Conservation (phyloP, 179 eudicot species). For the Sideroxylon spinosum region DNA sequence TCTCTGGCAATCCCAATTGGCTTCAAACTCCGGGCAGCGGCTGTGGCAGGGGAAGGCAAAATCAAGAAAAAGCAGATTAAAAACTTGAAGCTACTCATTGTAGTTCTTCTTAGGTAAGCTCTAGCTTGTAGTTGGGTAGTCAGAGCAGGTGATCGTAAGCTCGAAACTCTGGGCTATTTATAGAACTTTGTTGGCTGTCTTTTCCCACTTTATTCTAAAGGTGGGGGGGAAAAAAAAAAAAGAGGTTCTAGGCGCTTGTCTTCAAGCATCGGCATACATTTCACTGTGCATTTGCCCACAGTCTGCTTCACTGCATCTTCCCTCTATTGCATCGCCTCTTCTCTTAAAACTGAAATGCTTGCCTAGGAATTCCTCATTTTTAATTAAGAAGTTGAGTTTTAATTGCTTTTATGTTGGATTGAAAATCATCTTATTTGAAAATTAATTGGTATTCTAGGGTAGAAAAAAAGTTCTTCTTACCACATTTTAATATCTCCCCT, state of each 20-base stretch:
- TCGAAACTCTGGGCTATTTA: background rate
- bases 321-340: too few species aligned
- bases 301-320: too few species aligned
- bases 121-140: background rate
- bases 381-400: too few species aligned
- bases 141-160: background rate
- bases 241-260: background rate
- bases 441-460: too few species aligned
- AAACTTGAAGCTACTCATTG: slow-evolving; percentile 8
- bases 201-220: background rate
- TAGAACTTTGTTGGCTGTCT: background rate
- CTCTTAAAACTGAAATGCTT: too few species aligned
- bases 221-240: background rate
- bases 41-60: background rate
- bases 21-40: background rate
- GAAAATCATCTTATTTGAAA: too few species aligned
- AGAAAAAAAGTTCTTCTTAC: too few species aligned
- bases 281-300: too few species aligned
- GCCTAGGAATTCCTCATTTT: background rate
- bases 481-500: too few species aligned
- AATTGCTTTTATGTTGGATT: too few species aligned
- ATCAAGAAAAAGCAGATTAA: background rate
- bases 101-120: background rate
- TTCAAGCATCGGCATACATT: background rate
- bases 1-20: slow-evolving; percentile 6